These are phyloP conservation scores for Ascochyta clinopodiicola DNA, from an alignment of 2,329 filamentous ascomycete genomes.

Conservation along the genomic window DNA sequence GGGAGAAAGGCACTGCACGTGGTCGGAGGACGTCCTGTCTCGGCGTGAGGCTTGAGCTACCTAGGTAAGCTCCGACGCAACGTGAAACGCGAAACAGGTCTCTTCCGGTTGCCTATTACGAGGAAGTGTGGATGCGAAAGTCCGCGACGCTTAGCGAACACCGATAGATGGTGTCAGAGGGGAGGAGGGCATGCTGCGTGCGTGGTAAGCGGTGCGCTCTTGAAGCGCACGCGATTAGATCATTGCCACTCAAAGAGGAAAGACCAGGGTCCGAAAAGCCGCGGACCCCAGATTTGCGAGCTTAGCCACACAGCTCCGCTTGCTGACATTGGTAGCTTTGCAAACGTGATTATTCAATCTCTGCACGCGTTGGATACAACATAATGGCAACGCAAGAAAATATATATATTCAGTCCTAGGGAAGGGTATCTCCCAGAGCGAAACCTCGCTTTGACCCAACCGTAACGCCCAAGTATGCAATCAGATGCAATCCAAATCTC, in stretches of 20 bases:
- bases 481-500: conserved; percentile 11
- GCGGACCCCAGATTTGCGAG: conserved; percentile 2
- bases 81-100: conserved; percentile 9
- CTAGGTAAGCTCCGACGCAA: conserved; percentile 11
- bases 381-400: conserved; percentile 4
- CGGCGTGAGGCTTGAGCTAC: conserved; percentile 4
- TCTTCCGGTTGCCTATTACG: conserved; percentile 1
- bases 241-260: conserved; percentile 2
- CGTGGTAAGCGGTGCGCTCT: neutral
- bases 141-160: neutral
- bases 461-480: conserved; percentile 28
- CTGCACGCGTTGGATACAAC: neutral
- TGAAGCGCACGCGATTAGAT: conserved; percentile 7
- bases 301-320: neutral
- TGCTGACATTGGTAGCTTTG: neutral
- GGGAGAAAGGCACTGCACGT: neutral
- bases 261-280: neutral
- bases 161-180: neutral
- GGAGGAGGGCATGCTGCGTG: neutral
- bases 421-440: conserved; percentile 13
- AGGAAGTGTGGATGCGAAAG: neutral
- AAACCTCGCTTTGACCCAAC: neutral
- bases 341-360: neutral
- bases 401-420: conserved; percentile 7
- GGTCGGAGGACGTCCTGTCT: conserved; percentile 8